A percentile compares a stretch with the other conserved stretches of the same genome.
Conservation (phyloP, 1,284 basidiomycete genomes). For the Coniophora puteana region DNA sequence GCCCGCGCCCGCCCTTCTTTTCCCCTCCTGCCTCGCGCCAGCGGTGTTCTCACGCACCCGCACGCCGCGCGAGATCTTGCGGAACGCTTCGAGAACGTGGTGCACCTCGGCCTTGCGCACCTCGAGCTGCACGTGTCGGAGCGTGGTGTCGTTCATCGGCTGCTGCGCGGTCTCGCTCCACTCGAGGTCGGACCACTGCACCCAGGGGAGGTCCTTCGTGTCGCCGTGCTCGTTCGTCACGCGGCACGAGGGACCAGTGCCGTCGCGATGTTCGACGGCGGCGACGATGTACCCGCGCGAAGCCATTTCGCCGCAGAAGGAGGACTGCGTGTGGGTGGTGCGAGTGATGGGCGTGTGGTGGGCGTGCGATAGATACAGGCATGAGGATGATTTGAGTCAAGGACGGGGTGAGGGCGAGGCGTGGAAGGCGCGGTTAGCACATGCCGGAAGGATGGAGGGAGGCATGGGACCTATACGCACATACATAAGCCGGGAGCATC, state of each 20-base stretch:
- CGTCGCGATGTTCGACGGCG: conserved; percentile 46
- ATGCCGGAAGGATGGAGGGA: too few relatives aligned
- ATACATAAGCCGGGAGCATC: conserved; percentile 36
- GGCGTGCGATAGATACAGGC: too few relatives aligned
- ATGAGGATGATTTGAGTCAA: too few relatives aligned
- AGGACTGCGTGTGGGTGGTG: conserved; percentile 10
- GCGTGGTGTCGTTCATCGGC: conserved; percentile 32
- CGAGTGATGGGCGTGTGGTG: too few relatives aligned
- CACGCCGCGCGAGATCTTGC: conserved; percentile 13
- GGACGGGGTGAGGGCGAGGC: too few relatives aligned
- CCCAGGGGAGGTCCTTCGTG: conserved; percentile 28
- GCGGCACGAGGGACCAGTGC: conserved; percentile 36
- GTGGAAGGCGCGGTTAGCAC: too few relatives aligned
- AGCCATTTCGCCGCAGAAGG: conserved; percentile 38
- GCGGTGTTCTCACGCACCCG: conserved; percentile 4
- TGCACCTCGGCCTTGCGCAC: conserved; percentile 40
- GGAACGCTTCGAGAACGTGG: conserved; percentile 29
- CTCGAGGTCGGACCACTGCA: conserved; percentile 33
- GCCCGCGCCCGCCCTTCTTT: too few relatives aligned
- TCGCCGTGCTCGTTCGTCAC: conserved; percentile 28
- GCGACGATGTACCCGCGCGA: conserved; percentile 40
- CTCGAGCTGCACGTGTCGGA: conserved; percentile 39
- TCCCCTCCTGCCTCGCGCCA: too few relatives aligned
- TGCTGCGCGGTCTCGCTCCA: conserved; percentile 19
- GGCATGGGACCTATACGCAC: conserved; percentile 13